Evolutionary conservation across 139 green algal genomes (phyloP).

Genomic region (Chlorella sorokiniana): DNA sequence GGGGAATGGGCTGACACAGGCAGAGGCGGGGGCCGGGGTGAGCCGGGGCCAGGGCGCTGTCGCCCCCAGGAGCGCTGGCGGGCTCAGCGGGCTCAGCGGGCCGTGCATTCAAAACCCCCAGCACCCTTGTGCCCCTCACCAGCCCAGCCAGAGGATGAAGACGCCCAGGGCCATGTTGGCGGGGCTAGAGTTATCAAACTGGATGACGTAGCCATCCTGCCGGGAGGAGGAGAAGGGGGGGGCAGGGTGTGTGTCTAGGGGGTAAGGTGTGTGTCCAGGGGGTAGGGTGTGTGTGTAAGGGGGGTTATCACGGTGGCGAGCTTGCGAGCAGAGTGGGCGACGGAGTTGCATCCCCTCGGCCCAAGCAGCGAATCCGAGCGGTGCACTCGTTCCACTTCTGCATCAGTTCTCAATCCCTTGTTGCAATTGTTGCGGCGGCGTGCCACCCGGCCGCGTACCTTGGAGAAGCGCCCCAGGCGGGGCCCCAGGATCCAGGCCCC

Average conservation of each 20-base stretch:
- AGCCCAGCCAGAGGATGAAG: conserved; percentile 85
- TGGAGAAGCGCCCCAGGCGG: conserved; percentile 63
- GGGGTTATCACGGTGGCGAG: no score
- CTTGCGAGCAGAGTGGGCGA: no score
- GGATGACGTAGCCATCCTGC: conserved; percentile 30
- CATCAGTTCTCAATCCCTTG: not conserved
- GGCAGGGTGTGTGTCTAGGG: not conserved
- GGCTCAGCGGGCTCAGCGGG: not conserved
- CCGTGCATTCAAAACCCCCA: no score
- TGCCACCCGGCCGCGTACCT: not conserved
- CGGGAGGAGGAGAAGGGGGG: not conserved
- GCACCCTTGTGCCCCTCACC: conserved; percentile 47
- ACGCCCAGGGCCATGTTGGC: conserved; percentile 59
- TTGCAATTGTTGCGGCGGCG: not conserved
- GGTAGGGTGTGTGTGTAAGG: not conserved
- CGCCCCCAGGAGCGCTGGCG: no score
- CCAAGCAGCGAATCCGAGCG: no score
- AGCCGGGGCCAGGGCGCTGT: no score
- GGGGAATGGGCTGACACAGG: no score
- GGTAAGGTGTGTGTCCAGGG: not conserved
- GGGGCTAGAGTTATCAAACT: conserved; percentile 8
- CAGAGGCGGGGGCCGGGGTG: no score
- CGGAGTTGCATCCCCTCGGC: no score
- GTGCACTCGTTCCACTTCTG: no score
- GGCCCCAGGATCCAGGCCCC: conserved; percentile 66